Evolutionary conservation across 495 filamentous ascomycete genomes (phyloP), one percentile per base, ranked within the genome.

Genomic region (Usnea hakonensis): DNA sequence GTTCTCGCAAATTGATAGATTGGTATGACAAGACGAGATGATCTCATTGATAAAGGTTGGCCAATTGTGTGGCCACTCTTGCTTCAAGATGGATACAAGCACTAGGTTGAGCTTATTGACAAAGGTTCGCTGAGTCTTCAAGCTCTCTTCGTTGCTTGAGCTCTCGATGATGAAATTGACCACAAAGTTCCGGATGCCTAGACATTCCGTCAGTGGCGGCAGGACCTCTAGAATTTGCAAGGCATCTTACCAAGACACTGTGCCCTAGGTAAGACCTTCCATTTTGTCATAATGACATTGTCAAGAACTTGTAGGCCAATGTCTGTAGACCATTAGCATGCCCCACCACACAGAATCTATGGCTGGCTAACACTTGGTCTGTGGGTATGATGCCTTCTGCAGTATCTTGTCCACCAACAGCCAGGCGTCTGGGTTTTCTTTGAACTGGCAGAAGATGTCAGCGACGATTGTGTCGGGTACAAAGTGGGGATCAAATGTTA

Each of bases 51-150:
- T 97, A 74, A 99, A 99, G 10, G 90, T 96, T 11, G 95, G 94
- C 94, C 94, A 99, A 78, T 97, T 94, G 73, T 97, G 93, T n/a
- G 94, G 94, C 94, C 94, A 99, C 74, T 99, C 94, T 75, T 99
- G 94, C 79, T 99, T 99, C 68, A 99, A 77, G 60, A 99, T 94
- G 40, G 90, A 95, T 65, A 99, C 90, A 58, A 99, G 87, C 28
- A 97, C 93, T 57, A 99, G 84, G 66, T 99, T 97, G 52, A 99
- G 83, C 78, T 99, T 97, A 80, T 97, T 97, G 69, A 99, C 74
- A 35, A 99, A 87, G 44, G 90, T 89, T 63, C 88, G 84, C 70
- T 99, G 85, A 58, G 79, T 77, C 66, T 85, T 85, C 41, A 96
- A 81, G 64, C 85, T 88, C 70, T 96, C 92, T 72, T 97, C 93